Evolutionary conservation across 768 basidiomycete species (phyloP), one percentile per base, ranked within the genome.

Genomic region (Postia placenta): DNA sequence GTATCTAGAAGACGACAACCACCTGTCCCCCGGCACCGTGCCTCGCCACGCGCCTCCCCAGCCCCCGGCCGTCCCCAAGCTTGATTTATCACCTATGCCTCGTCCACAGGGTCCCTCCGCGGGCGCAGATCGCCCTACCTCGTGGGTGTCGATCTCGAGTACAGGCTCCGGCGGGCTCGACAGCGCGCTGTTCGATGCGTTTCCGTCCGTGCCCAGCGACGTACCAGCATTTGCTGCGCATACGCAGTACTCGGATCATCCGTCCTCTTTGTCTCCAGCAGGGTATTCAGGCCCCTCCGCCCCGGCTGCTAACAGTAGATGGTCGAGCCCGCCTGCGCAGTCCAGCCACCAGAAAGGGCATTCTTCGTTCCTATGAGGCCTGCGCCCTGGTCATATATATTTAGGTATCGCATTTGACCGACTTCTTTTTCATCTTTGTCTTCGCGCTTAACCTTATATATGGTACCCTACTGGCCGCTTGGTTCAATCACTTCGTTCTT

Each of bases 111-210:
- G n/a, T 14, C 15, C 20, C 2, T 30, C 43, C 17, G 11, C 49
- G 12, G 11, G 20, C 5, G 22, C 12, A 5, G 24, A 30, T 11
- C 68, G 74, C 11, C 72, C 74, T 0, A 53, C 62, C 3, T 79
- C 81, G 2, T 76, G 75, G 74, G 48, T 53, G 30, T 59, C 58
- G 2, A 28, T 54, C 12, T 47, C 54, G 7, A 30, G 69, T 72
- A 37, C 22, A 2, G 70, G 58, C 49, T 38, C 61, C 51, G 67
- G 69, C 46, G 36, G 54, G 79, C 70, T 87, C 37, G 81, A 83
- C 58, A 68, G 70, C 52, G 76, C 76, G 11, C 65, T 85, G 20
- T 85, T 82, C 54, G 85, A 87, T 50, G 76, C 83, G 5, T 87
- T 88, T 64, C 87, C 87, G 20, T 76, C 76, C 27, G 85, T 87